Conservation (phyloP, 257 asterid genomes). For the Nicotiana noctiflora region DNA sequence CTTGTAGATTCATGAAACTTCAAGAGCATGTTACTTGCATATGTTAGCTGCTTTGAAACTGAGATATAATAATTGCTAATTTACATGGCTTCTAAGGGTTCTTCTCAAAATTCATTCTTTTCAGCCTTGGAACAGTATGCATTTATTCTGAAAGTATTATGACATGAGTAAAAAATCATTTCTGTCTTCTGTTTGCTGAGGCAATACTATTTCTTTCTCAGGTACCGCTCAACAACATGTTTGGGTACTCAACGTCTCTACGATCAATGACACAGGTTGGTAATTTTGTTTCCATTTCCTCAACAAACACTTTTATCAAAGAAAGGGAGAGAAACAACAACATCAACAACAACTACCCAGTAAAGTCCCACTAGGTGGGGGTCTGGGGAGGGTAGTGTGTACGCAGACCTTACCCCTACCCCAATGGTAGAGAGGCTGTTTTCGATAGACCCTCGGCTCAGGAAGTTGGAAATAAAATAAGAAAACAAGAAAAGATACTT, state of each 20-base stretch:
- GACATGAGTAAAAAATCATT: background rate
- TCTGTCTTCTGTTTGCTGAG: background rate
- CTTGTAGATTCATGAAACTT: background rate
- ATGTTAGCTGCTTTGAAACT: background rate
- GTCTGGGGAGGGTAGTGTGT: too few relatives aligned
- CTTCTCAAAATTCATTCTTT: background rate
- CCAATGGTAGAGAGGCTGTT: too few relatives aligned
- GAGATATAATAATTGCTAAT: background rate
- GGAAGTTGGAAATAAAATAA: too few relatives aligned
- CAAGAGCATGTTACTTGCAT: background rate
- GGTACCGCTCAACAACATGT: slow-evolving; percentile 99
- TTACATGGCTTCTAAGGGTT: background rate
- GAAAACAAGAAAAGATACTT: too few relatives aligned
- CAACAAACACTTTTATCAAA: background rate
- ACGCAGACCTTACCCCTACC: too few relatives aligned
- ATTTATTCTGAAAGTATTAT: background rate
- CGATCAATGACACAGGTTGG: slow-evolving; percentile 99
- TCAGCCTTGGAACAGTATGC: background rate
- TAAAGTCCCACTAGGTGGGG: too few relatives aligned
- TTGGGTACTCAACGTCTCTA: slow-evolving; percentile 94
- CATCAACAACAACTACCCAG: too few relatives aligned
- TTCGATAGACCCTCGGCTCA: too few relatives aligned
- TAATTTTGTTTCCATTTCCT: slow-evolving; percentile 3
- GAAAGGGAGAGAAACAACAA: background rate
- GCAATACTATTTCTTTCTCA: slow-evolving; percentile 16